Base-by-base conservation (phyloP, 139 green algal species). In the Ettlia oleoabundans region DNA sequence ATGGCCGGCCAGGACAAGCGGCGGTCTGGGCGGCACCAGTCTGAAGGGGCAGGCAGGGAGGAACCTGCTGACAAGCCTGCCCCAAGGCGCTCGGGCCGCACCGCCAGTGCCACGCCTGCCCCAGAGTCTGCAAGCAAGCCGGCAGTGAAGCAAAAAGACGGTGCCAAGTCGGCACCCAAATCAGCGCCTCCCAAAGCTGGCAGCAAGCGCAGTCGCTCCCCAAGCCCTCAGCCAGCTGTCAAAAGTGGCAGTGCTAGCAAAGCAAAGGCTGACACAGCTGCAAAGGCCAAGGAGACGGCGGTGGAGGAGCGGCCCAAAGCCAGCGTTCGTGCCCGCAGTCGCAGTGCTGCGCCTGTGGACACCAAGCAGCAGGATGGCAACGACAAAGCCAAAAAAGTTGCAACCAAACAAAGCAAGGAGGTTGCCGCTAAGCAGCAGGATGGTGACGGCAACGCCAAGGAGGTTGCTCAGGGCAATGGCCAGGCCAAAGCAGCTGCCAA, bases 1-100 rank as follows among this genome's bases (percentile, higher is more conserved):
- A 70, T 81, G 75, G 75, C 75, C 3, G 75, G 75, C 28, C 58
- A 70, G 51, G 72, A 79, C 70, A 52, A 42, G 33, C 71, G 71
- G 47, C 71, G 71, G 53, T 68, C 73, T 37, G 73, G 52, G 53
- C 73, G 73, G 73, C 73, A 71, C 51, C 33, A 81, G 75, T 10
- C 37, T 30, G 75, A 71, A 40, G 75, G 66, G 58, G 38, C 55
- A 62, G 58, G 38, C 55, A 35, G 58, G 38, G 75, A 58, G 9
- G 58, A 79, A 47, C 51, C 72, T 37, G 33, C 51, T 22, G 7
- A 53, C 21, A 52, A 65, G 19, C 19, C 51, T 4, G 26, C 75
- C 33, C 75, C 75, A 3, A 55, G 75, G 38, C 75, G 75, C 38
- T 81, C 75, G 7, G 61, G 61, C 28, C 75, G 75, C 75, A 72